Evolutionary conservation across 768 basidiomycete species (phyloP).

Genomic region (Royoungia palumana): DNA sequence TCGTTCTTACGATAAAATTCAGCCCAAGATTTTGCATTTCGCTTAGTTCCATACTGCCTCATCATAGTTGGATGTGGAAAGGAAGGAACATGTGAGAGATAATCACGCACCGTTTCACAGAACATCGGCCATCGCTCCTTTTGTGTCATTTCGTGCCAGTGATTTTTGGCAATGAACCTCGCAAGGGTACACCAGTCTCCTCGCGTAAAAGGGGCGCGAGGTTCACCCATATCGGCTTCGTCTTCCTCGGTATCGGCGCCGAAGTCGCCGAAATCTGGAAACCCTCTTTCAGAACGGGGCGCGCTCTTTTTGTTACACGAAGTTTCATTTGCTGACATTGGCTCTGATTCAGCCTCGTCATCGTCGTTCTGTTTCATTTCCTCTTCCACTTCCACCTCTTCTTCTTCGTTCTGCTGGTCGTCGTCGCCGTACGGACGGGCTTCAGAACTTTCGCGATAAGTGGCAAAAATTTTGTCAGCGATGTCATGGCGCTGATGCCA

Average conservation of each 20-base stretch:
- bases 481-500: conserved; percentile 65
- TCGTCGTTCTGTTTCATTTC: conserved; percentile 20
- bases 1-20: conserved; percentile 57
- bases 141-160: conserved; percentile 40
- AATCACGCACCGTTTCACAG: conserved; percentile 42
- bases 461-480: conserved; percentile 57
- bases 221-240: conserved; percentile 47
- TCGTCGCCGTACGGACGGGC: conserved; percentile 34
- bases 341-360: conserved; percentile 23
- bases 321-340: conserved; percentile 16
- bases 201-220: conserved; percentile 48
- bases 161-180: conserved; percentile 50
- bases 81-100: neutral
- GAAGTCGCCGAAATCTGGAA: conserved; percentile 17
- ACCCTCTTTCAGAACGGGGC: conserved; percentile 20
- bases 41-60: conserved; percentile 43
- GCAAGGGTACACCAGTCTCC: conserved; percentile 63
- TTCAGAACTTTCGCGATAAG: conserved; percentile 30
- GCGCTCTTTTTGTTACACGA: conserved; percentile 17
- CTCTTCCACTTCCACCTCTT: conserved; percentile 25
- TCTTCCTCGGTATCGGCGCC: conserved; percentile 27
- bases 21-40: conserved; percentile 56
- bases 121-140: conserved; percentile 58
- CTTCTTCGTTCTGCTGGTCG: conserved; percentile 38
- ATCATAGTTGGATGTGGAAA: conserved; percentile 2